Evolutionary conservation across 2,329 filamentous ascomycete species (phyloP), one percentile per base, ranked within the genome.

Genomic region (Lasiodiplodia hormozganensis): DNA sequence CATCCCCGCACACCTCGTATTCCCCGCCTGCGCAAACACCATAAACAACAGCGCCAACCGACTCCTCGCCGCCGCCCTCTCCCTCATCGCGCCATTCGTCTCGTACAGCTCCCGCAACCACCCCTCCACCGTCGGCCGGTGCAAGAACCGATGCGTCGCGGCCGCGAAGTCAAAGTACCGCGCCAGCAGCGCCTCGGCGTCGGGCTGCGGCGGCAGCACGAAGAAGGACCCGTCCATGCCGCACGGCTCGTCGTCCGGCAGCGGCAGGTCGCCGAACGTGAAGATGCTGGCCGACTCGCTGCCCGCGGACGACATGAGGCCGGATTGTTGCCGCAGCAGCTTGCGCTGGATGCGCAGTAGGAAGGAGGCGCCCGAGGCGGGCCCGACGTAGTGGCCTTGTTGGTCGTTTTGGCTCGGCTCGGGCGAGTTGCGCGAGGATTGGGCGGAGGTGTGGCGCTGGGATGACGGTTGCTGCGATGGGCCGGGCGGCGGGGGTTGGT

Each of bases 131-230:
- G 83, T 85, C 0, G 85, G 84, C 0, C 85, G 80, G 72, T 89
- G 86, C 31, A 89, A 72, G 68, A 88, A 86, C 2, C 87, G 83
- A 71, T 89, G 87, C 0, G 87, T 89, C 0, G 87, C 86, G n/a
- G 87, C 85, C 6, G 86, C 87, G 68, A 86, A 87, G 58, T 89
- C 86, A 70, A 89, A 89, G 65, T 89, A 89, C 10, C 86, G 78
- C 6, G 81, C 79, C 7, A 89, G 76, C 3, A 88, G 72, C 25
- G 82, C 80, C 65, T 75, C 78, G 65, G 40, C 82, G 78, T 54
- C 82, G 67, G 4, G 82, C 80, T 65, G 87, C 67, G 58, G 78
- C 69, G 69, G 83, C 76, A 3, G 75, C 73, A 5, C 73, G 70
- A 31, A 71, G 21, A 67, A 58, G 7, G 40, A 51, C 14, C 43